Evolutionary conservation across 176 grass and related monocot genomes (phyloP), one percentile per base, ranked within the genome.

Genomic region (Urochloa ruziziensis): DNA sequence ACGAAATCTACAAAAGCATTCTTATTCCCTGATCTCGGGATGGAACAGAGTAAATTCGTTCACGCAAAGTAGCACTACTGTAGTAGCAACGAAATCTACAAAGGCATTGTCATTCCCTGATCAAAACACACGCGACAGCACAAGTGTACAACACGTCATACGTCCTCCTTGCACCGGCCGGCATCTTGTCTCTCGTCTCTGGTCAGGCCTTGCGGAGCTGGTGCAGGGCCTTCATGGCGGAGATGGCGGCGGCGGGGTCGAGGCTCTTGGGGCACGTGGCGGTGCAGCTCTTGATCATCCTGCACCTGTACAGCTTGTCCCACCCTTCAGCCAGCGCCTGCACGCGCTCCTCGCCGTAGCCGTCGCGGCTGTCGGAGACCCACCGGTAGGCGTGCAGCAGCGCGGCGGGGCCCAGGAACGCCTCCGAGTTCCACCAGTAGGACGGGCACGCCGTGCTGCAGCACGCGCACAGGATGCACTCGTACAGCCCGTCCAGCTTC

Each of bases 361-460:
- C 86, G 42, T 97, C 92, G 1, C 86, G 95, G 79, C 24, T 89
- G 66, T 91, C 88, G 1, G 78, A 88, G 29, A 93, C 88, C 95
- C 95, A 97, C 10, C 86, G 73, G 77, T 88, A 88, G 13, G 88
- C 90, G 72, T 94, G 86, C 23, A 94, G 78, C 68, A 92, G 73
- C 17, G 83, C 86, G 48, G 86, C 86, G 10, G 86, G 95, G 9
- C 92, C 90, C 7, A 81, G 82, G 86, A 93, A 97, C 33, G 80
- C 90, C 85, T 92, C 90, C 2, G 86, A 87, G 77, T 94, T 97
- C 95, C 92, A 94, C 90, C 95, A 94, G 73, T 92, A 97, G 33
- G 88, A 85, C 21, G 90, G 92, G 74, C 92, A 92, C 59, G 92
- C 94, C 6, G 90, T 58, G 83, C 95, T 89, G 80, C 88, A 94